A percentile compares a stretch with the other conserved stretches of the same genome.
Conservation (phyloP, 345 rosid genomes). For the Salix brachista region DNA sequence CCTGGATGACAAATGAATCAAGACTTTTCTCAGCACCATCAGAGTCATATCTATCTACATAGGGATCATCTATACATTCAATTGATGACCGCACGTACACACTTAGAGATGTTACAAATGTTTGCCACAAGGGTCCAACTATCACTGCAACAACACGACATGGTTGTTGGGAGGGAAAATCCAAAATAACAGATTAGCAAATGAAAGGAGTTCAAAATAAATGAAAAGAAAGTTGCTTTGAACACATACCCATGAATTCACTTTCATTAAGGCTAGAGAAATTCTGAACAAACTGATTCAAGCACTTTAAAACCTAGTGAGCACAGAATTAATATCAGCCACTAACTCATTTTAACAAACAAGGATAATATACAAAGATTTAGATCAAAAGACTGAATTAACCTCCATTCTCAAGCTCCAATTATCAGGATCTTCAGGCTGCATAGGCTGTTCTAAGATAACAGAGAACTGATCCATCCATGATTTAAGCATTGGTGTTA, state of each 20-base stretch:
- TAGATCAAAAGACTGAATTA: constrained; percentile 19
- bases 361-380: neutral
- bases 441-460: constrained; percentile 65
- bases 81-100: constrained; percentile 70
- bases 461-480: constrained; percentile 73
- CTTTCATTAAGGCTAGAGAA: constrained; percentile 60
- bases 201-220: constrained; percentile 1
- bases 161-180: constrained; percentile 12
- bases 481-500: constrained; percentile 55
- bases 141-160: constrained; percentile 49
- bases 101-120: constrained; percentile 69
- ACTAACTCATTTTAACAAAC: neutral
- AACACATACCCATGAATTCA: constrained; percentile 65
- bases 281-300: constrained; percentile 88
- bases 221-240: neutral
- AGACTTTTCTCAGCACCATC: constrained; percentile 93
- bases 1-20: constrained; percentile 90
- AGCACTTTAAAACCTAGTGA: constrained; percentile 77
- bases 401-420: constrained; percentile 97
- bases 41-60: constrained; percentile 81
- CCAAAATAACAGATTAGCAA: constrained; percentile 6
- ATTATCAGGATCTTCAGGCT: constrained; percentile 87
- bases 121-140: constrained; percentile 83
- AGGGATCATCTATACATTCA: constrained; percentile 69
- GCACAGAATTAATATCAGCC: constrained; percentile 1